These are phyloP conservation scores for Xylaria telfairii DNA, from an alignment of 495 filamentous ascomycete genomes.

Conservation along the genomic window DNA sequence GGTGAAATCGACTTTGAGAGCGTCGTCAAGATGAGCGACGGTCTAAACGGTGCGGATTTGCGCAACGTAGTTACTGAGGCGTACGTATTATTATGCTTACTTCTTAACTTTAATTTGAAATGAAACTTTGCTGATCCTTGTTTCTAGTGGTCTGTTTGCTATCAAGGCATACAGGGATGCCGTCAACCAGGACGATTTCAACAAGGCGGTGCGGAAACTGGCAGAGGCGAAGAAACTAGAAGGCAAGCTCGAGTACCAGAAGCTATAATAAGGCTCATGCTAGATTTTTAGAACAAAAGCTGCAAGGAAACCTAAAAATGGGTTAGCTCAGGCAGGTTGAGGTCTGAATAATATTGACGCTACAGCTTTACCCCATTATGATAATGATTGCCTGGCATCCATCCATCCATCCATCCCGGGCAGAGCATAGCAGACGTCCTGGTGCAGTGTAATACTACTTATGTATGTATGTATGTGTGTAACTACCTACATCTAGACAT, in stretches of 20 bases:
- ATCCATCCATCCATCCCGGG: background rate
- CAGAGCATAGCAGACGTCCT: background rate
- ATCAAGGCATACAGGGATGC: slow-evolving; percentile 97
- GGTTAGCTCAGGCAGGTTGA: background rate
- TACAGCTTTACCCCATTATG: background rate
- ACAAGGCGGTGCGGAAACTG: slow-evolving; percentile 96
- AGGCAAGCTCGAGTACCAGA: slow-evolving; percentile 97
- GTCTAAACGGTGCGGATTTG: slow-evolving; percentile 95
- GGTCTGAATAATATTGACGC: background rate
- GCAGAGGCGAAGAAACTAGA: slow-evolving; percentile 98
- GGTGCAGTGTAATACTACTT: slow-evolving; percentile 22
- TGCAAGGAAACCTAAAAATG: background rate
- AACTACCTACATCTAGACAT: slow-evolving; percentile 11
- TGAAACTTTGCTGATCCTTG: slow-evolving; percentile 30
- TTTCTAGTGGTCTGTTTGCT: slow-evolving; percentile 81
- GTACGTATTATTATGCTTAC: slow-evolving; percentile 74
- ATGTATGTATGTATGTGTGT: background rate
- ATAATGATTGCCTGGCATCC: background rate
- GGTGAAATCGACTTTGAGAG: slow-evolving; percentile 99
- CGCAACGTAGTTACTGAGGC: slow-evolving; percentile 98
- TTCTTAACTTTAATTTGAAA: background rate
- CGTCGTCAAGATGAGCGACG: slow-evolving; percentile 99
- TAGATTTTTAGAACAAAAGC: background rate
- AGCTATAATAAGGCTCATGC: slow-evolving; percentile 67
- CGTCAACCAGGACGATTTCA: slow-evolving; percentile 98